phyloP scores from a whole-genome alignment of 116 monocot species.

The Papilionanthe hybrid region DNA sequence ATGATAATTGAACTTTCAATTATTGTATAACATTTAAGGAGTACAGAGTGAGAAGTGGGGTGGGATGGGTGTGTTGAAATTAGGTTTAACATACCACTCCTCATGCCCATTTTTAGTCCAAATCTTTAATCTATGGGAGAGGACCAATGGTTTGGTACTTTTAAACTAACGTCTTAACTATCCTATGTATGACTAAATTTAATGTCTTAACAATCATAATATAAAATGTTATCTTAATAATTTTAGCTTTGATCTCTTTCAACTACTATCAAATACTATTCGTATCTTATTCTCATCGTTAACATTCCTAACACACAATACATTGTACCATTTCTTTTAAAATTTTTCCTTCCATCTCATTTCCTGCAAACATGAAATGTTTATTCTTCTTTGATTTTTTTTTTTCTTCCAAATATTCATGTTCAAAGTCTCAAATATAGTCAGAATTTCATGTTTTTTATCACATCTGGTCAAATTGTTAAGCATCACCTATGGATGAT shows the following conservation, averaged over 20 bases:
- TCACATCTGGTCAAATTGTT: not conserved
- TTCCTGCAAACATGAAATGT: not conserved
- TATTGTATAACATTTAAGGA: too few species aligned
- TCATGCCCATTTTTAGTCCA: too few species aligned
- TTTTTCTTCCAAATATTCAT: not conserved
- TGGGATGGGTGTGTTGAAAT: too few species aligned
- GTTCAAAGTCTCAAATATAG: not conserved
- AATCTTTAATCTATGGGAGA: too few species aligned
- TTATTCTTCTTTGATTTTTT: not conserved
- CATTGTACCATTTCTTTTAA: not conserved
- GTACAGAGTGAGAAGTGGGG: too few species aligned
- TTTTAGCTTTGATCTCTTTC: not conserved
- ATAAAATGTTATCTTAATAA: too few species aligned
- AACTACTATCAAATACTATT: not conserved
- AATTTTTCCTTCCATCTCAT: not conserved
- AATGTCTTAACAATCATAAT: too few species aligned
- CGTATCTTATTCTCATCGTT: not conserved
- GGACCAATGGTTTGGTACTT: too few species aligned
- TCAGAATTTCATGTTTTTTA: not conserved
- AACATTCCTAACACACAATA: not conserved
- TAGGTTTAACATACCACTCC: too few species aligned
- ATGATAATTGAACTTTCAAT: too few species aligned
- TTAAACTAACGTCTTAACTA: too few species aligned
- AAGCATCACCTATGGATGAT: not conserved
- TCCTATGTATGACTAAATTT: too few species aligned